Conservation (phyloP, 495 filamentous ascomycete genomes). For the Lichina pygmaea region DNA sequence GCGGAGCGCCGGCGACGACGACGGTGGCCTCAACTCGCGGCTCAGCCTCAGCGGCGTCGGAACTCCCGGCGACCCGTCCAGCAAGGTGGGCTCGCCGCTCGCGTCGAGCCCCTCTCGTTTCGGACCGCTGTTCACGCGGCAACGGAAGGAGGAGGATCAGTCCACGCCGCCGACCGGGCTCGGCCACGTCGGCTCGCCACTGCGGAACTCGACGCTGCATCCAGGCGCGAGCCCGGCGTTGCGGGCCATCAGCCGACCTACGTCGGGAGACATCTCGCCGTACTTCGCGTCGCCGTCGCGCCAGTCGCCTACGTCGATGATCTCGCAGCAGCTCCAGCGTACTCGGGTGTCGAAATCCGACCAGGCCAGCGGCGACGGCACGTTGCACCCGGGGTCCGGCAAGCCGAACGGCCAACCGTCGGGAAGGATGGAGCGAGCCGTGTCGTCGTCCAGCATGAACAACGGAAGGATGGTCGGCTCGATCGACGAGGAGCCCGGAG, state of each 20-base stretch:
- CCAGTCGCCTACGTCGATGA: slow-evolving; percentile 18
- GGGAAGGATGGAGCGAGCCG: slow-evolving; percentile 8
- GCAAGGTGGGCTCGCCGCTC: slow-evolving; percentile 58
- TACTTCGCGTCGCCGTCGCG: slow-evolving; percentile 40
- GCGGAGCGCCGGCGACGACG: slow-evolving; percentile 34
- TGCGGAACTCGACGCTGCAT: slow-evolving; percentile 55
- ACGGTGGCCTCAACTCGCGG: slow-evolving; percentile 19
- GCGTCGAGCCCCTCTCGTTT: slow-evolving; percentile 68
- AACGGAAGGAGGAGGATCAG: slow-evolving; percentile 41
- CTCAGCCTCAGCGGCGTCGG: slow-evolving; percentile 31
- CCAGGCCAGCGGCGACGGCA: neutral
- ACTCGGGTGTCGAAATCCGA: slow-evolving; percentile 12
- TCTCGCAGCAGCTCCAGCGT: slow-evolving; percentile 19
- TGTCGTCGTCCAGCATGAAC: slow-evolving; percentile 11
- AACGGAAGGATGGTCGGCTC: slow-evolving; percentile 8
- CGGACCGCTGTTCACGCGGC: slow-evolving; percentile 48
- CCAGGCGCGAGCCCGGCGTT: slow-evolving; percentile 36
- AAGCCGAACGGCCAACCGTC: neutral
- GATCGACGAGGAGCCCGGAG: slow-evolving; percentile 41
- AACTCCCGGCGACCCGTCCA: slow-evolving; percentile 30
- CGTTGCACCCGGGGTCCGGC: neutral
- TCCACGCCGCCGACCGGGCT: slow-evolving; percentile 25
- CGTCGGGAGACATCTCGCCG: slow-evolving; percentile 30
- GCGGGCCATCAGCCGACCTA: slow-evolving; percentile 22
- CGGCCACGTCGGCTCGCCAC: slow-evolving; percentile 76